Evolutionary conservation across 805 yeast genomes (phyloP).

Genomic region (Jamesozyma gamospora): DNA sequence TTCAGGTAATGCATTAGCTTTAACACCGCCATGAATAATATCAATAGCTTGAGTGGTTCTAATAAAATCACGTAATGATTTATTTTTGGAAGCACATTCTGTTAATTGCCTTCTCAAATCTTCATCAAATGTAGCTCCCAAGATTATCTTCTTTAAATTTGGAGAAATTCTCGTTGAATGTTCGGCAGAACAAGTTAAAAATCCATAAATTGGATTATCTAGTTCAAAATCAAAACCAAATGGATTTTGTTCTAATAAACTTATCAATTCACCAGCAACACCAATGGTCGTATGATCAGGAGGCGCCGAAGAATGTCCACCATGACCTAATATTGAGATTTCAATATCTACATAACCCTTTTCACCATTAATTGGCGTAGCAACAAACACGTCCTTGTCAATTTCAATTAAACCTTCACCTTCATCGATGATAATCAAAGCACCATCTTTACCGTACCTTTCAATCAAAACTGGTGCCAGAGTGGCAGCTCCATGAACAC

Average conservation of each 20-base stretch:
- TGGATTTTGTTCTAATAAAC: conserved; percentile 47
- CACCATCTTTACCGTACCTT: conserved; percentile 49
- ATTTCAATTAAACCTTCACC: conserved; percentile 35
- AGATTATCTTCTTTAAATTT: conserved; percentile 19
- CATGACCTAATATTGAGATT: conserved; percentile 47
- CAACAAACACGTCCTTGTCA: conserved; percentile 37
- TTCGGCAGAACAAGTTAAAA: conserved; percentile 54
- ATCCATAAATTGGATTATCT: conserved; percentile 50
- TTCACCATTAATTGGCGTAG: conserved; percentile 50
- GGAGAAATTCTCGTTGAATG: conserved; percentile 26
- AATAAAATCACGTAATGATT: conserved; percentile 32
- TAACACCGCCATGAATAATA: conserved; percentile 60
- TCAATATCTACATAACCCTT: conserved; percentile 49
- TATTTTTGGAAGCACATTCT: conserved; percentile 11
- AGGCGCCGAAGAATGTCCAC: conserved; percentile 77
- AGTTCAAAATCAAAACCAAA: conserved; percentile 29
- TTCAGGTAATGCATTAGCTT: conserved; percentile 72
- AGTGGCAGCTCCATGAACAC: conserved; percentile 47
- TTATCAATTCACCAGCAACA: conserved; percentile 49
- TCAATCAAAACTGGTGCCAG: conserved; percentile 39
- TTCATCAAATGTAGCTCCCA: conserved; percentile 27
- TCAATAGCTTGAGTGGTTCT: conserved; percentile 63
- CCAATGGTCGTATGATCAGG: conserved; percentile 79
- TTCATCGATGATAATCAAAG: conserved; percentile 65
- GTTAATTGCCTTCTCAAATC: conserved; percentile 31